Percentiles rank a stretch among this genome's conserved stretches.
Evolutionary conservation across 106 monocot genomes (phyloP).

Genomic region (Xerophyta viscosa): DNA sequence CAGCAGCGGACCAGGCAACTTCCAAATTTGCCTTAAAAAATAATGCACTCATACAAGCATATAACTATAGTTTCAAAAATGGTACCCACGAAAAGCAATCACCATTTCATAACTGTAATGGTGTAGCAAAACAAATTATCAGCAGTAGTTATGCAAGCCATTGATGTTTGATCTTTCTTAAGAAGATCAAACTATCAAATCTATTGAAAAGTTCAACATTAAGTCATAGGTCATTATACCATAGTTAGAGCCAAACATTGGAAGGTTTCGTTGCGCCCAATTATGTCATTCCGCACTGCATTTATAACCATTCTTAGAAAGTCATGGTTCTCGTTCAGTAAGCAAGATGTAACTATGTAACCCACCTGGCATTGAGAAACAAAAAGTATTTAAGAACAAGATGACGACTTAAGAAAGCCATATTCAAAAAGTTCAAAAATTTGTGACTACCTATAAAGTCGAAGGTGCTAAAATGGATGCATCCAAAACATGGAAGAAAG

Average conservation of each 20-base stretch:
- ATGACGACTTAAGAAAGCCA: neutral
- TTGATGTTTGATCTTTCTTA: neutral
- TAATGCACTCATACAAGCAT: too few relatives aligned
- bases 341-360: constrained; percentile 88
- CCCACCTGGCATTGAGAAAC: constrained; percentile 57
- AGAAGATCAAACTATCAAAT: neutral
- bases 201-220: too few relatives aligned
- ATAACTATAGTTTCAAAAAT: too few relatives aligned
- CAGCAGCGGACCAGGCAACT: too few relatives aligned
- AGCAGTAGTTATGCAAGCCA: neutral
- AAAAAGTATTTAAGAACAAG: neutral
- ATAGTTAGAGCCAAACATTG: constrained; percentile 97
- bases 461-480: neutral
- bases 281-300: constrained; percentile 92
- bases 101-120: neutral
- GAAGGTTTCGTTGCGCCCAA: constrained; percentile 95
- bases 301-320: constrained; percentile 97
- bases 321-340: constrained; percentile 95
- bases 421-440: neutral
- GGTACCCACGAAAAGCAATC: neutral
- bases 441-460: neutral
- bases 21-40: too few relatives aligned
- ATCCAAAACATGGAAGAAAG: neutral
- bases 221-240: constrained; percentile 28
- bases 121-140: neutral